Percentiles rank a stretch among this genome's conserved stretches.
phyloP scores from a whole-genome alignment of 192 early-diverging fungal genomes.

The Neocallimastix lanati region DNA sequence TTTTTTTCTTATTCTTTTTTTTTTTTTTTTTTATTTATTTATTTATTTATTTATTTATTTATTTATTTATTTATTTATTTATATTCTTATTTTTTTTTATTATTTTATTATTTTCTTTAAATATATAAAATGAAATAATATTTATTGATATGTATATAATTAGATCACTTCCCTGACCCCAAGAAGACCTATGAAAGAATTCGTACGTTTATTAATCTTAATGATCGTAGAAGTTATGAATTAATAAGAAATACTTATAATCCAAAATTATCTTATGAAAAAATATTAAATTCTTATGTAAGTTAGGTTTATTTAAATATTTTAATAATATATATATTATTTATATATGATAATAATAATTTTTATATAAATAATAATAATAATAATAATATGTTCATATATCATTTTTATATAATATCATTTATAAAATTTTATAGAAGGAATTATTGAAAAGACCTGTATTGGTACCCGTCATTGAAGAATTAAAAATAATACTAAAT shows the following conservation, averaged over 20 bases:
- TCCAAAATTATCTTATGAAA: constrained; percentile 42
- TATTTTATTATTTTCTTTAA: too few relatives aligned
- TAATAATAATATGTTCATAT: too few relatives aligned
- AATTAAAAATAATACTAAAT: constrained; percentile 53
- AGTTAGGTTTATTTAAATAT: constrained; percentile 2
- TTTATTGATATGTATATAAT: too few relatives aligned
- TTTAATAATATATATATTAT: not conserved
- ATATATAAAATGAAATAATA: too few relatives aligned
- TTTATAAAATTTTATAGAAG: constrained; percentile 24
- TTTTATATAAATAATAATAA: too few relatives aligned
- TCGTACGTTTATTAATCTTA: constrained; percentile 47
- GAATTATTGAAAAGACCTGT: constrained; percentile 50
- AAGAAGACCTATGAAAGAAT: constrained; percentile 38
- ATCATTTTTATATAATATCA: not conserved
- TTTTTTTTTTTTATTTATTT: too few relatives aligned
- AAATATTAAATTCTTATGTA: constrained; percentile 44
- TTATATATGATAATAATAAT: too few relatives aligned
- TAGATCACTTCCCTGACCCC: constrained; percentile 44
- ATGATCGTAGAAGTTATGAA: constrained; percentile 45
- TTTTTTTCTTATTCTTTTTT: too few relatives aligned
- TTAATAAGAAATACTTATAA: constrained; percentile 55
- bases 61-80: too few relatives aligned
- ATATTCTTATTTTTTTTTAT: too few relatives aligned
- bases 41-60: too few relatives aligned
- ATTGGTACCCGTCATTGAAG: constrained; percentile 40